Evolutionary conservation across 768 basidiomycete genomes (phyloP), one percentile per base, ranked within the genome.

Genomic region (Xerocomus brunneocitrinus): DNA sequence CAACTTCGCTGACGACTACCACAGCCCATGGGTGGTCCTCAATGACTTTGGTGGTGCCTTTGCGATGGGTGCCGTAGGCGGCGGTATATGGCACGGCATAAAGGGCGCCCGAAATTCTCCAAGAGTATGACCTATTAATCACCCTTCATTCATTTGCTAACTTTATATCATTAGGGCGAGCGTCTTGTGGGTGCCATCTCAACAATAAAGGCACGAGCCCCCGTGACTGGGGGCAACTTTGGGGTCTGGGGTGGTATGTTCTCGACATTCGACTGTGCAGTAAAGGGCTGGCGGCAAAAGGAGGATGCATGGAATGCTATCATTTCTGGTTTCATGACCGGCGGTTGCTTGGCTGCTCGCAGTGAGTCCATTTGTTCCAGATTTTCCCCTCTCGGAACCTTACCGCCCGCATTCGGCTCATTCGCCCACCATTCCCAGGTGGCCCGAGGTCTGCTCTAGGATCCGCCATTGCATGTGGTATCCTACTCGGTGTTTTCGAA

Each of bases 291-390:
- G 77, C 80, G 94, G 69, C 93, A 97, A 76, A 97, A 98, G 69
- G 94, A 97, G 73, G 95, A 97, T 70, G 90, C 95, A 48, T 99
- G 94, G 94, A 99, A 99, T 67, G 94, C 94, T 39, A 98, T 99
- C 64, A 87, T 97, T 48, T 93, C 94, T 25, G 97, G 97, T 42
- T 99, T 99, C 75, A 82, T 97, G 85, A 98, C 97, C 9, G 97
- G 97, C 72, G 97, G 97, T 51, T 95, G 91, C 70, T 73, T 98
- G 50, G 97, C 95, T 53, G 81, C 89, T 57, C 82, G 95, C 75
- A 91, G 95, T 97, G 71, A 73, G 91, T 85, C 30, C 22, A 40
- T 25, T 22, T 47, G 14, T 4, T 24, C 30, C 31, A 9, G 46
- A 4, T n/a, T 40, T 12, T 24, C 27, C 45, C 22, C 38, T 41